Evolutionary conservation across 805 yeast species (phyloP), one percentile per base, ranked within the genome.

Genomic region (Candida nonsorbophila): DNA sequence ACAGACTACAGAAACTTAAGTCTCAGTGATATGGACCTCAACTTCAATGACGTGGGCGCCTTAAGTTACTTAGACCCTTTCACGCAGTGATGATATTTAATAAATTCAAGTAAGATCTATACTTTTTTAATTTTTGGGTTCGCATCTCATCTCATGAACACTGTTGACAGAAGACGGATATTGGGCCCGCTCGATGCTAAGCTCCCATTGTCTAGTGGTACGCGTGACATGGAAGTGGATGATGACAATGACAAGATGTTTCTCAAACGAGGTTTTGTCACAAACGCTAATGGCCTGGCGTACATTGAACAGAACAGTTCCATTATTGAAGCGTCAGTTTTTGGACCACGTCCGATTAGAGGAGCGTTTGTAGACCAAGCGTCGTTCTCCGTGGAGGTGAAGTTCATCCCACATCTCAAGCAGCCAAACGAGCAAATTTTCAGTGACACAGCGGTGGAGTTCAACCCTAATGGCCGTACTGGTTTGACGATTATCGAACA

Each of bases 261-360:
- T 57, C 54, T 80, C 19, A 68, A 77, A 42, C 74, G 81, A 6
- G 84, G 85, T 5, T 58, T 79, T 20, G 68, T 83, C 19, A 68
- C 74, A 19, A 82, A 82, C 45, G 78, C 87, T 30, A 78, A 77
- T 45, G 97, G 97, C 3, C 85, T 95, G 13, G 72, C 94, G 3
- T 84, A 81, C 41, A 48, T 85, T 13, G 97, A 88, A 52, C 59
- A 67, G 0, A 83, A 74, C 18, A 67, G 73, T 15, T 72, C 73
- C 15, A 71, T 77, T 25, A 55, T 86, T 5, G 74, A 79, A 31
- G 80, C 81, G 1, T 69, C 86, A 4, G 78, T 90, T 0, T 84
- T 78, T 54, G 97, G 97, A 0, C 97, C 97, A 4, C 69, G 87
- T 41, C 96, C 97, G 6, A 77, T 74, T 37, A 66, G 84, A 36